Conservation (phyloP, 139 green algal species). For the Tetraselmis striata region DNA sequence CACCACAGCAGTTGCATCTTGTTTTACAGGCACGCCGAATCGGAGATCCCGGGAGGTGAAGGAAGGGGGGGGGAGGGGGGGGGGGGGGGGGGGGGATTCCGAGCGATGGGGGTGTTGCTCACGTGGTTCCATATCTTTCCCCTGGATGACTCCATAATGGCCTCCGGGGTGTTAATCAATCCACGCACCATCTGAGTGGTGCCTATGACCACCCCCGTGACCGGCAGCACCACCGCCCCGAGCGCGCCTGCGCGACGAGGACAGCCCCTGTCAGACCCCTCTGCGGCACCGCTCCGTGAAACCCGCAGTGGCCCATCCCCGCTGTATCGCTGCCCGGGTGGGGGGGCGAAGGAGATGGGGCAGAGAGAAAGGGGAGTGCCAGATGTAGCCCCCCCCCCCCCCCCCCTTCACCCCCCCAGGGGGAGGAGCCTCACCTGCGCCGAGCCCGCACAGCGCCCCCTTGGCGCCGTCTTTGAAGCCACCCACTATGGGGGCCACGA, state of each 20-base stretch:
- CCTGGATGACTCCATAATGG: constrained; percentile 34
- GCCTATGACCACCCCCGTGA: constrained; percentile 64
- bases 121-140: constrained; percentile 75
- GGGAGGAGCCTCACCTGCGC: constrained; percentile 49
- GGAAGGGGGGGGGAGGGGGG: background rate
- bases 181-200: constrained; percentile 47
- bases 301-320: no score
- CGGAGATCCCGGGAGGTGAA: background rate
- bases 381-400: no score
- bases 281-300: no score
- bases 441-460: constrained; percentile 72
- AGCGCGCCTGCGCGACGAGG: constrained; percentile 38
- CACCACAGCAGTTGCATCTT: no score
- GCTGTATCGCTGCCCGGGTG: no score
- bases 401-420: no score
- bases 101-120: no score
- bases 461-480: constrained; percentile 52
- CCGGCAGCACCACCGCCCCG: constrained; percentile 71
- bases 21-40: no score
- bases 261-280: no score
- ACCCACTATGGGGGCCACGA: constrained; percentile 66
- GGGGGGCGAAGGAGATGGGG: no score
- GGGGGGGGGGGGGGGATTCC: no score
- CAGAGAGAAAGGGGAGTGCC: no score
- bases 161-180: constrained; percentile 68